Evolutionary conservation across 2,329 filamentous ascomycete species (phyloP).

Genomic region (Monilinia aucupariae): DNA sequence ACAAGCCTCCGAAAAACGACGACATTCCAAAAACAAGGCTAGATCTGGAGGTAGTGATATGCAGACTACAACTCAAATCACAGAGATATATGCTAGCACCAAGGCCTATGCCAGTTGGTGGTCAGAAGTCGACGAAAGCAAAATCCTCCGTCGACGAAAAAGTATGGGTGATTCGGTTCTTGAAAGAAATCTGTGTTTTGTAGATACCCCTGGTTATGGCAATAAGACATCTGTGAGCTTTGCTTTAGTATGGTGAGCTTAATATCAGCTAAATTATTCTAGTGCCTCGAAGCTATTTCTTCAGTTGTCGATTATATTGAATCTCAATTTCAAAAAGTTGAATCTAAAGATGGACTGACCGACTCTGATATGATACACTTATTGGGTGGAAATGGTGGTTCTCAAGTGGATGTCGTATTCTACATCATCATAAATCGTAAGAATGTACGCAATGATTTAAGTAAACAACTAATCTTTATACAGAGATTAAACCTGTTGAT

Average conservation of each 20-base stretch:
- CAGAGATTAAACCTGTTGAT: slow-evolving; percentile 57
- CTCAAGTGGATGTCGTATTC: slow-evolving; percentile 77
- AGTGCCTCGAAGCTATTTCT: slow-evolving; percentile 53
- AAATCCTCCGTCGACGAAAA: slow-evolving; percentile 55
- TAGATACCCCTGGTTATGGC: slow-evolving; percentile 70
- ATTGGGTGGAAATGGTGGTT: slow-evolving; percentile 74
- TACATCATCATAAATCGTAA: slow-evolving; percentile 73
- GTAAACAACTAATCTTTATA: slow-evolving; percentile 19
- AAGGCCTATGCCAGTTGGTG: slow-evolving; percentile 87
- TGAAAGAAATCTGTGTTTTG: slow-evolving; percentile 89
- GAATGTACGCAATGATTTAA: slow-evolving; percentile 28
- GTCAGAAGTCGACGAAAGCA: slow-evolving; percentile 68
- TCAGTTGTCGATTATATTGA: slow-evolving; percentile 67
- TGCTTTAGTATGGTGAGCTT: slow-evolving; percentile 14
- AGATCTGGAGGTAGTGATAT: slow-evolving; percentile 26
- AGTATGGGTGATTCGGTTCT: slow-evolving; percentile 72
- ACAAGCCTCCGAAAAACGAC: slow-evolving; percentile 29
- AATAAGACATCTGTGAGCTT: slow-evolving; percentile 47
- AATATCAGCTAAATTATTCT: slow-evolving; percentile 33
- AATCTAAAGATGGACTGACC: slow-evolving; percentile 54
- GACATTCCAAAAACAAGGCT: slow-evolving; percentile 30
- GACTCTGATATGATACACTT: slow-evolving; percentile 72
- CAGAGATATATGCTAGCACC: slow-evolving; percentile 73
- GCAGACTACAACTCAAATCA: slow-evolving; percentile 42
- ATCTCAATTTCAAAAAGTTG: slow-evolving; percentile 58